phyloP scores from a whole-genome alignment of 768 basidiomycete genomes.

The Rhodotorula sphaerocarpa region DNA sequence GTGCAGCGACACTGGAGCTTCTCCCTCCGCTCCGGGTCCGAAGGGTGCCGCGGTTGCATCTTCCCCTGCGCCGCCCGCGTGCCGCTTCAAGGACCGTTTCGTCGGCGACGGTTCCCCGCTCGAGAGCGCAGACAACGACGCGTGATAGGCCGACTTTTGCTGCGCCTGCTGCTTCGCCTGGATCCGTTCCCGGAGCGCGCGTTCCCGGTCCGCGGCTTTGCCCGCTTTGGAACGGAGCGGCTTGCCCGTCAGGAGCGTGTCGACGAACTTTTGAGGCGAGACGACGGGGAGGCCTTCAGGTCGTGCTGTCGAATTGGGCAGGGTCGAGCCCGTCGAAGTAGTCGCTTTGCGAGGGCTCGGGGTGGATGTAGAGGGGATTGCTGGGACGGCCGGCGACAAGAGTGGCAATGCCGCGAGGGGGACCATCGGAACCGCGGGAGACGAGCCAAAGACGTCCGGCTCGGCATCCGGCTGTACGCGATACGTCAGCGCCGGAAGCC shows the following conservation, averaged over 20 bases:
- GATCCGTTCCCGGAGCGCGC: constrained; percentile 23
- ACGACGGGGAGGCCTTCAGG: constrained; percentile 5
- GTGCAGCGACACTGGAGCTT: not conserved
- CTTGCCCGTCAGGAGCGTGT: constrained; percentile 12
- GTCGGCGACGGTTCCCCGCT: constrained; percentile 21
- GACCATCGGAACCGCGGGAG: not conserved
- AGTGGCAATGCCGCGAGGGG: constrained; percentile 22
- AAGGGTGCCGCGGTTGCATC: not conserved
- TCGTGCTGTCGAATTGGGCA: too few relatives aligned
- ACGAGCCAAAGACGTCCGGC: not conserved
- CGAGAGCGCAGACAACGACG: constrained; percentile 17
- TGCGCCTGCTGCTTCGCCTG: constrained; percentile 30
- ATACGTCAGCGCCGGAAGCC: too few relatives aligned
- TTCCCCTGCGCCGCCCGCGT: not conserved
- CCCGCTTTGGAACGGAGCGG: constrained; percentile 8
- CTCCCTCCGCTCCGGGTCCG: not conserved
- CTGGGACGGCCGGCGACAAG: constrained; percentile 15
- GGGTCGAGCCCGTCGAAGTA: too few relatives aligned
- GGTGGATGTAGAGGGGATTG: constrained; percentile 18
- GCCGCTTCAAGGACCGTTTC: constrained; percentile 27
- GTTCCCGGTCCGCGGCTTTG: constrained; percentile 7
- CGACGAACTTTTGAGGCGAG: constrained; percentile 21
- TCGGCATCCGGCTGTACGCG: not conserved
- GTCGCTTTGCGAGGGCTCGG: constrained; percentile 7
- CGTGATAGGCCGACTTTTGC: constrained; percentile 19